Base-by-base conservation (phyloP, 1,139 yeast species). In the Scheffersomyces insectosa region DNA sequence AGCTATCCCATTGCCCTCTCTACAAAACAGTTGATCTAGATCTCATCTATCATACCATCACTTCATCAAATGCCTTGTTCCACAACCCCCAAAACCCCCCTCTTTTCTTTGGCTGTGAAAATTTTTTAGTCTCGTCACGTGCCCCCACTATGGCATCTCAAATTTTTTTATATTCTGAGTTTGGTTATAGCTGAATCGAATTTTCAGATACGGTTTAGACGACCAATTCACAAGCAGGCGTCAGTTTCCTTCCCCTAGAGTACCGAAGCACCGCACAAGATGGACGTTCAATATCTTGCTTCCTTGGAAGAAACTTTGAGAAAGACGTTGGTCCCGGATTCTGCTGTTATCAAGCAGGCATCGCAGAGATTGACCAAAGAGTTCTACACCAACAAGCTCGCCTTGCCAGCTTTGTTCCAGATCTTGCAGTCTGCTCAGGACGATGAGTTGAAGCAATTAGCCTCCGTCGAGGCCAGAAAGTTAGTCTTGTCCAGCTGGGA, bases 401-500 rank as follows among this genome's bases (percentile, higher is more conserved):
- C 95, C 14, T 77, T 93, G 46, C 95, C 97, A 27, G 84, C 96
- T 8, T 75, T 91, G 62, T 72, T 93, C 55, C 95, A 88, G 59
- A 80, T 93, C 51, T 77, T 89, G 60, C 93, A 87, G 66, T 75
- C 76, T 53, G 80, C 83, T 51, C 70, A 73, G 34, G 82, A 80
- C 52, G 81, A 76, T 47, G 82, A 83, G 55, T 65, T 87, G 54
- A 80, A 79, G 62, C 97, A 90, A 67, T 76, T 93, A 52, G 96
- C 98, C 13, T 96, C 97, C 49, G 97, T 93, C 47, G 99, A 93
- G 69, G 91, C 91, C 36, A 83, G 97, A 70, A 93, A 95, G 67
- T 79, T 87, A 60, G 82, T 89, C 40, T 60, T 77, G 42, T 74
- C 77, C 51, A 83, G 82, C 60, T 93, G 99, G 99, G 80, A 74